Percentiles rank a stretch among this genome's conserved stretches.
Evolutionary conservation across 345 rosid species (phyloP).

Genomic region (Ricinus communis): DNA sequence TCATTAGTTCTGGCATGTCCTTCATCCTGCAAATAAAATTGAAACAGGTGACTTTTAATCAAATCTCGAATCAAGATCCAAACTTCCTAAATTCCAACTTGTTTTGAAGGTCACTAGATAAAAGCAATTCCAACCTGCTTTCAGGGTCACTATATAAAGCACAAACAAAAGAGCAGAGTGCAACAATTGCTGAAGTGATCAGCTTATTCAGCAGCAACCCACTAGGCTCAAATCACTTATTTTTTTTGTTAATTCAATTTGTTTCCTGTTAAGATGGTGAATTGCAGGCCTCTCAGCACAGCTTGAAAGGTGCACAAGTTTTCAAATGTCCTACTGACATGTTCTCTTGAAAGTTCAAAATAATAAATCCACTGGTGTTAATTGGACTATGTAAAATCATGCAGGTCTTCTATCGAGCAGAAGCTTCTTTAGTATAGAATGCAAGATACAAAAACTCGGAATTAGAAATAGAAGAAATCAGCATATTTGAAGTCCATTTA

Average conservation of each 20-base stretch:
- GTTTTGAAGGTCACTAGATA: background rate
- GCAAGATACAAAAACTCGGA: too few species aligned
- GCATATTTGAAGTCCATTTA: too few species aligned
- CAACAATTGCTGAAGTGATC: background rate
- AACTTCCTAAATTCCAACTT: background rate
- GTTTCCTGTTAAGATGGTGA: background rate
- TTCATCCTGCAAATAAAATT: constrained; percentile 43
- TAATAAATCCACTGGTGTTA: too few species aligned
- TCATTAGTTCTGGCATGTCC: constrained; percentile 54
- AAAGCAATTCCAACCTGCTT: background rate
- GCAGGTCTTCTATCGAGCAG: too few species aligned
- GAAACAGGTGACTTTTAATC: background rate
- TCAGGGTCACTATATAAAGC: background rate
- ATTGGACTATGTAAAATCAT: too few species aligned
- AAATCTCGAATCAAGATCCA: too few species aligned
- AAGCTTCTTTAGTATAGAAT: too few species aligned
- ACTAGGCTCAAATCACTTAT: background rate
- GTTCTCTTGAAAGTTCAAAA: too few species aligned
- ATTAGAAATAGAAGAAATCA: too few species aligned
- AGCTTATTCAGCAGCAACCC: background rate
- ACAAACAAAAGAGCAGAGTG: background rate
- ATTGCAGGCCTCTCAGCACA: background rate
- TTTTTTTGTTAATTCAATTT: background rate
- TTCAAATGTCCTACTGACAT: background rate
- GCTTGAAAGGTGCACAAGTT: background rate